phyloP scores from a whole-genome alignment of 2,329 filamentous ascomycete species.

The Colletotrichum endophyticum region DNA sequence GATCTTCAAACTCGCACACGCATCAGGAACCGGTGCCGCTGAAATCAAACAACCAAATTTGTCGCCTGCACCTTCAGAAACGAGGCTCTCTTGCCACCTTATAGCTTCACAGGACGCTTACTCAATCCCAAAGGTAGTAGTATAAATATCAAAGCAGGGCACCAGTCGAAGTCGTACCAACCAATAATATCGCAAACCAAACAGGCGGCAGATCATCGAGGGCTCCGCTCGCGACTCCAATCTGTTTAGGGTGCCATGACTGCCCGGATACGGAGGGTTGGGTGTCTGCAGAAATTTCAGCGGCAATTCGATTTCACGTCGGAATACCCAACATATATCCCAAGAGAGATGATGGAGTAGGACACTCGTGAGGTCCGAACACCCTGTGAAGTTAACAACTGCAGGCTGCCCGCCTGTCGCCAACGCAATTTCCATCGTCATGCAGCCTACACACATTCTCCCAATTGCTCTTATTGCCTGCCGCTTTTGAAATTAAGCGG shows the following conservation, averaged over 20 bases:
- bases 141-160: not conserved
- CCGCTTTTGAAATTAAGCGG: not conserved
- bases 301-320: not conserved
- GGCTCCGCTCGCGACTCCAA: not conserved
- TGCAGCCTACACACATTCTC: too few relatives aligned
- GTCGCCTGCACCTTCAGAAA: fast-evolving
- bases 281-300: not conserved
- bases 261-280: too few relatives aligned
- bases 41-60: too few relatives aligned
- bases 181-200: not conserved
- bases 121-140: not conserved
- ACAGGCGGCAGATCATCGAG: not conserved
- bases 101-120: not conserved
- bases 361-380: not conserved
- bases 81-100: fast-evolving
- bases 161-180: fast-evolving
- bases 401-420: not conserved
- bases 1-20: not conserved
- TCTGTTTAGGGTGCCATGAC: not conserved
- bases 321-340: not conserved
- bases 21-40: too few relatives aligned
- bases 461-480: not conserved
- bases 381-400: fast-evolving
- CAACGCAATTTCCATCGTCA: not conserved
- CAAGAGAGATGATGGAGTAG: not conserved